These are phyloP conservation scores for Starmerella etchellsii DNA, from an alignment of 805 yeast genomes.

Conservation along the genomic window DNA sequence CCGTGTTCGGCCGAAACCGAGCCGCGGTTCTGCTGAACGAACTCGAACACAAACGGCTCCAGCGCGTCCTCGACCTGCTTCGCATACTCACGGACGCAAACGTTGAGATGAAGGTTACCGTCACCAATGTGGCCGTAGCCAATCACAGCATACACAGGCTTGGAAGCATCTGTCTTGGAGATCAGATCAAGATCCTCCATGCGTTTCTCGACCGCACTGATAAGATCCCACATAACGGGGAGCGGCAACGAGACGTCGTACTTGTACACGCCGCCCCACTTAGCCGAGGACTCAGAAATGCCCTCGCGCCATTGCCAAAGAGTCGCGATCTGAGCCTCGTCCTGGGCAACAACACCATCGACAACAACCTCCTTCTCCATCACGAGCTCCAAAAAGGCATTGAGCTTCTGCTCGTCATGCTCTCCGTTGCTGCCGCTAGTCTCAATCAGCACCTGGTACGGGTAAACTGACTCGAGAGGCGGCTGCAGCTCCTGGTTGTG, in stretches of 20 bases:
- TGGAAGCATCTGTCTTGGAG: conserved; percentile 41
- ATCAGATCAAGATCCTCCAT: conserved; percentile 45
- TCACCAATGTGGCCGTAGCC: conserved; percentile 99
- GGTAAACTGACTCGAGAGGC: conserved; percentile 74
- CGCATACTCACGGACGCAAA: conserved; percentile 72
- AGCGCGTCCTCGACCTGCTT: conserved; percentile 65
- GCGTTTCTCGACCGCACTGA: conserved; percentile 58
- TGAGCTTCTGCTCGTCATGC: conserved; percentile 86
- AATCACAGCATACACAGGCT: conserved; percentile 77
- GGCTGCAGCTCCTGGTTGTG: conserved; percentile 42
- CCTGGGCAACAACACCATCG: conserved; percentile 96
- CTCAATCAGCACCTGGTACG: conserved; percentile 84
- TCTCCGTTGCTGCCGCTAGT: conserved; percentile 91
- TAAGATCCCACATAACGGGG: conserved; percentile 64
- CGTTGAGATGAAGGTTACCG: conserved; percentile 89
- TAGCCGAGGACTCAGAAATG: conserved; percentile 76
- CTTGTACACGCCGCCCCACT: conserved; percentile 89
- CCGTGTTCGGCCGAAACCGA: conserved; percentile 98
- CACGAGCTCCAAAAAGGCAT: conserved; percentile 63
- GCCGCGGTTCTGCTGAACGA: conserved; percentile 52
- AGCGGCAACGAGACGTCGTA: conserved; percentile 92
- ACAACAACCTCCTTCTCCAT: conserved; percentile 73
- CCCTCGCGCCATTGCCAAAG: conserved; percentile 96
- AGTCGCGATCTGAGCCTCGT: conserved; percentile 68
- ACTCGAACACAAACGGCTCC: conserved; percentile 93